These are phyloP conservation scores for Cercospora sesami DNA, from an alignment of 2,329 filamentous ascomycete genomes.

Conservation along the genomic window DNA sequence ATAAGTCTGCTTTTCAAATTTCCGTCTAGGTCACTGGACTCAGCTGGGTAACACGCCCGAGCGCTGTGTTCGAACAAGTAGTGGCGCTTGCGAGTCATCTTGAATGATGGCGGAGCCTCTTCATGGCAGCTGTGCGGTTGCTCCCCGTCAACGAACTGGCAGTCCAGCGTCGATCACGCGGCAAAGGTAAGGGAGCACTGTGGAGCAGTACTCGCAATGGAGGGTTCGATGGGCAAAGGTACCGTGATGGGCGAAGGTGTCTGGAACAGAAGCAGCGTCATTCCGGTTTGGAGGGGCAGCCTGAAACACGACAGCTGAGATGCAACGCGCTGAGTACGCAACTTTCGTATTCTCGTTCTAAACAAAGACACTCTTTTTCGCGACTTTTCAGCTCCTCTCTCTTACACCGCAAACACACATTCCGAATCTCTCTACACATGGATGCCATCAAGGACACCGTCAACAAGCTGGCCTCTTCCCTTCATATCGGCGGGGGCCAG, in stretches of 20 bases:
- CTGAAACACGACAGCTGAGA: slow-evolving; percentile 5
- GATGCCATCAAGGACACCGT: slow-evolving; percentile 28
- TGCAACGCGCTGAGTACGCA: not conserved
- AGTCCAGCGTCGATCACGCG: not conserved
- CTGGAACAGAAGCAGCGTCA: slow-evolving; percentile 4
- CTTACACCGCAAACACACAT: not conserved
- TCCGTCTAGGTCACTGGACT: not conserved
- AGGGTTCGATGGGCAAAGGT: not conserved
- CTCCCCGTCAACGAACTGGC: not conserved
- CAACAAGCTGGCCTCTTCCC: slow-evolving; percentile 27
- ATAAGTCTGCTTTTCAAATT: not conserved
- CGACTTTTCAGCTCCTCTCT: not conserved
- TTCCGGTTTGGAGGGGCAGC: not conserved
- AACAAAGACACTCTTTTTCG: slow-evolving; percentile 3
- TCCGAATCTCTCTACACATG: slow-evolving; percentile 8
- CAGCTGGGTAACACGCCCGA: not conserved
- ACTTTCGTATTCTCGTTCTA: slow-evolving; percentile 1
- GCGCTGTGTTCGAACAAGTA: not conserved
- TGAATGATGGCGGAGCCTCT: not conserved
- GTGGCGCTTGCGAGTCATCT: not conserved
- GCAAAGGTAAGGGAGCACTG: not conserved
- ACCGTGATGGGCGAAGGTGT: not conserved
- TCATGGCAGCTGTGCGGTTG: not conserved
- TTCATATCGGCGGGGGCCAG: slow-evolving; percentile 30
- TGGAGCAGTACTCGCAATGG: not conserved